Base-by-base conservation (phyloP, 1,139 yeast species). In the Zygosaccharomyces sapae region DNA sequence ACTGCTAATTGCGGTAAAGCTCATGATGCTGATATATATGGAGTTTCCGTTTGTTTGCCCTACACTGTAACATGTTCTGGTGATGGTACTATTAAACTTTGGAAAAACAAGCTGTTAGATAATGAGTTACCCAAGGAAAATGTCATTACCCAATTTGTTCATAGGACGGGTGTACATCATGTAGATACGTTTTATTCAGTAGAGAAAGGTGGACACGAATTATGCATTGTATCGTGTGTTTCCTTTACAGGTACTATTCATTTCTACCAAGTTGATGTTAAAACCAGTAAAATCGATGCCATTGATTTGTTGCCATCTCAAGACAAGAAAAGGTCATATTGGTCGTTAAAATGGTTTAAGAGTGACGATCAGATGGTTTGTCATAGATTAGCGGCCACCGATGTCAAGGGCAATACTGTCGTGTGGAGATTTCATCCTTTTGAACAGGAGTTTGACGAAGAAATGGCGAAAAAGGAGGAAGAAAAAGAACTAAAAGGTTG, bases 21-120 rank as follows among this genome's bases (percentile, higher is more conserved):
- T 3, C 97, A 89, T 57, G 66, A 70, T 16, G 81, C 88, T 62
- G 97, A 92, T 60, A 79, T 92, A 9, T 79, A 77, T 57, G 83
- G 81, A 6, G 78, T 89, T 5, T 78, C 76, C 1, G 70, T 86
- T 7, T 72, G 83, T 30, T 74, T 74, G 47, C 76, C 77, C 33
- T 84, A 73, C 66, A 87, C 97, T 0, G 71, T 88, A 12, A 80
- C 97, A 0, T 84, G 83, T n/a, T 81, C 95, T 5, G 87, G 95
- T 16, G 97, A 92, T 65, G 97, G 97, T 1, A 70, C 68, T 49
- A 74, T 89, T 50, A 79, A 80, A 50, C 71, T 86, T 43, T 92
- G 97, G 97, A 78, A 77, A 49, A 86, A 88, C 65, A 70, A 70
- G 43, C 68, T 75, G 40, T 69, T 72, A 12, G 86, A 81, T 51